These are phyloP conservation scores for Chamaecrista fasciculata DNA, from an alignment of 306 rosid genomes.

Conservation along the genomic window DNA sequence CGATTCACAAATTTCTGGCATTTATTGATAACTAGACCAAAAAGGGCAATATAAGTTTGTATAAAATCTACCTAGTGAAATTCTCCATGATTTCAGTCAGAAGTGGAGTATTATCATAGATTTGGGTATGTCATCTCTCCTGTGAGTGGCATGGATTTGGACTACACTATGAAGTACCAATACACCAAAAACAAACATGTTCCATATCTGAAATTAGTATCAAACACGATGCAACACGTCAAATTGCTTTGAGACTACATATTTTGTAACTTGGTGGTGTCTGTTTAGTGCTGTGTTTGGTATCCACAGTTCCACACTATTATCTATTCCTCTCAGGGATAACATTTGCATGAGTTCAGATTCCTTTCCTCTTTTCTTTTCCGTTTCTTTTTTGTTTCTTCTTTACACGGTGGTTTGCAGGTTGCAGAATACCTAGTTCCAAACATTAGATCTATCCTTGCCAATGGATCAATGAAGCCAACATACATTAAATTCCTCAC, in stretches of 20 bases:
- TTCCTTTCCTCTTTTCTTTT: conserved; percentile 1
- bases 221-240: not conserved
- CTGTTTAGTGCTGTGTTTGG: not conserved
- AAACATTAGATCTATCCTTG: conserved; percentile 62
- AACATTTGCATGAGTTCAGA: not conserved
- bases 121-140: not conserved
- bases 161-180: not conserved
- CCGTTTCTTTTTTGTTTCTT: conserved; percentile 1
- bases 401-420: conserved; percentile 43
- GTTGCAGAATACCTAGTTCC: conserved; percentile 89
- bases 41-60: not conserved
- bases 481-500: conserved; percentile 88
- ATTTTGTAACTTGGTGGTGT: too few species aligned
- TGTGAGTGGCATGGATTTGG: not conserved
- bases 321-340: not conserved
- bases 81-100: not conserved
- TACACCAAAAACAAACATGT: not conserved
- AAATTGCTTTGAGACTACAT: not conserved
- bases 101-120: conserved; percentile 4
- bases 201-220: not conserved
- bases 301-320: too few species aligned
- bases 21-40: conserved; percentile 1
- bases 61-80: conserved; percentile 6
- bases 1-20: conserved; percentile 5
- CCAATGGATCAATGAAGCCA: conserved; percentile 71